Conservation (phyloP, 805 yeast species). For the Cyberlindnera galapagoensis region DNA sequence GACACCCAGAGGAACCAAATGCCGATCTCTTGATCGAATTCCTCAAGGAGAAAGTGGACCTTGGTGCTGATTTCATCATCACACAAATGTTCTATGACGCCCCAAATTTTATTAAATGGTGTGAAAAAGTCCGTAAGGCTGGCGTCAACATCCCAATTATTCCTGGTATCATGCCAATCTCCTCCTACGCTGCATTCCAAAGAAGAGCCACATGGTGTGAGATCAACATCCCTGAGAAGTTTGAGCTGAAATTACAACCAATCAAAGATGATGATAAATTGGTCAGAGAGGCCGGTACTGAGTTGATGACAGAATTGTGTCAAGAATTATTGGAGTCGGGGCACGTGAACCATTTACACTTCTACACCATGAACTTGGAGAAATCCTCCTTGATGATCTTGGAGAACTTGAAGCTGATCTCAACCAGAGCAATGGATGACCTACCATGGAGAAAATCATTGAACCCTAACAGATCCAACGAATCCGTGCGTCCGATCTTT, state of each 20-base stretch:
- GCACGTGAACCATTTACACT: conserved; percentile 78
- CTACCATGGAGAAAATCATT: conserved; percentile 92
- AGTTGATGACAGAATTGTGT: conserved; percentile 81
- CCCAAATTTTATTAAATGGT: conserved; percentile 82
- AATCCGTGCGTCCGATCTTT: conserved; percentile 87
- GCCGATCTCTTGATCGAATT: conserved; percentile 45
- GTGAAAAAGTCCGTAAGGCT: conserved; percentile 53
- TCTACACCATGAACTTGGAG: conserved; percentile 97
- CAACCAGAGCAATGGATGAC: conserved; percentile 24
- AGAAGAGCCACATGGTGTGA: conserved; percentile 96
- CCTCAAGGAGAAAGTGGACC: conserved; percentile 84
- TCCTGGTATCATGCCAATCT: conserved; percentile 98
- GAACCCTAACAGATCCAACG: conserved; percentile 72
- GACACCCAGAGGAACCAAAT: conserved; percentile 81
- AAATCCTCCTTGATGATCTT: conserved; percentile 83
- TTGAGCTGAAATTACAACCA: conserved; percentile 65
- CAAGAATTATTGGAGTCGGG: conserved; percentile 62
- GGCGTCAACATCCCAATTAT: conserved; percentile 85
- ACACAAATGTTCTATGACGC: conserved; percentile 98
- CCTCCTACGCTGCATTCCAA: conserved; percentile 87
- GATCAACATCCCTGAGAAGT: conserved; percentile 69
- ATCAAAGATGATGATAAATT: conserved; percentile 84
- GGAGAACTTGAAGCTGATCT: conserved; percentile 59
- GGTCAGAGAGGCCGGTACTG: conserved; percentile 81
- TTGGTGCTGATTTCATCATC: conserved; percentile 88